Conservation (phyloP, 2,329 filamentous ascomycete species). For the Xylaria sp. region DNA sequence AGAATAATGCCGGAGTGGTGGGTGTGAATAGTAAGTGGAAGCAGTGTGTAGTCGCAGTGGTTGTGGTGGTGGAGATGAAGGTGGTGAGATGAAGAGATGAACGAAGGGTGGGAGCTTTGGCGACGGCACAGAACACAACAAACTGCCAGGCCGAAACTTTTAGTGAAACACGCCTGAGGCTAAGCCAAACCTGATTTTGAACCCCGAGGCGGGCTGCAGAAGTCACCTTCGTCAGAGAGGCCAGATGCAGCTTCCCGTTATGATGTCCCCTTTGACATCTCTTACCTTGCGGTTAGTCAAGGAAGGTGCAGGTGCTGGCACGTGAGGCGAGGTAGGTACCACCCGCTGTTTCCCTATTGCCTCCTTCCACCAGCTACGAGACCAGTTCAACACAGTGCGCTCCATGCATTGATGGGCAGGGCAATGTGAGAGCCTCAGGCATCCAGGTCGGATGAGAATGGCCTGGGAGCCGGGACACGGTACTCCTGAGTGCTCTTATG, state of each 20-base stretch:
- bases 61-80: neutral
- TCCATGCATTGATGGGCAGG: no score
- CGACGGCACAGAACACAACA: constrained; percentile 9
- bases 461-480: no score
- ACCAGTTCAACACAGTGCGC: neutral
- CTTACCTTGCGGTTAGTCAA: no score
- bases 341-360: no score
- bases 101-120: constrained; percentile 5
- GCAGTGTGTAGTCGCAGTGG: neutral
- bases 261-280: neutral
- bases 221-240: constrained; percentile 21
- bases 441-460: no score
- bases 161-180: constrained; percentile 30
- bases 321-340: neutral
- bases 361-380: no score
- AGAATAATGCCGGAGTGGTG: no score
- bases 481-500: no score
- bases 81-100: neutral
- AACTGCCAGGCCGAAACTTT: constrained; percentile 16
- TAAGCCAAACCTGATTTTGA: constrained; percentile 21
- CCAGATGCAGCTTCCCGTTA: constrained; percentile 23
- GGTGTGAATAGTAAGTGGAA: no score
- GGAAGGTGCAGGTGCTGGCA: neutral
- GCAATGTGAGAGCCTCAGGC: no score
- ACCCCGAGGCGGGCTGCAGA: constrained; percentile 23